A percentile compares a stretch with the other conserved stretches of the same genome.
These are phyloP conservation scores for Angomonas desouzai DNA, from an alignment of 208 protist genomes.

Conservation along the genomic window DNA sequence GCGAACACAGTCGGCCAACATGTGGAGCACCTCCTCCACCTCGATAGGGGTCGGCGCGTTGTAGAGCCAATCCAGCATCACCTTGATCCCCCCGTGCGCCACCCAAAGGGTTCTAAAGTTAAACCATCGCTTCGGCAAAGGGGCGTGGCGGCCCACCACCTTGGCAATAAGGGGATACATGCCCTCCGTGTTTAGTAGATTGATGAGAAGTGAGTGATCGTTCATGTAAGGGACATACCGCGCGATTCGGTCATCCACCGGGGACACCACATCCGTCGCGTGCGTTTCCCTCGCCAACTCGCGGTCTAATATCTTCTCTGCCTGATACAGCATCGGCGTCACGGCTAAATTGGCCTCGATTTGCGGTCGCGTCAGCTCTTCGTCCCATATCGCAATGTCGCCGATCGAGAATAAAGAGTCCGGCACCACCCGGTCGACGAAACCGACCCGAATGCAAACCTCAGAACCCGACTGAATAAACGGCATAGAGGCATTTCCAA, in stretches of 20 bases:
- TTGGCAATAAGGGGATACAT: slow-evolving; percentile 51
- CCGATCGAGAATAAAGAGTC: slow-evolving; percentile 64
- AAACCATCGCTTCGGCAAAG: slow-evolving; percentile 63
- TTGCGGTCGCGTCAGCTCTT: slow-evolving; percentile 57
- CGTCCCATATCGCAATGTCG: slow-evolving; percentile 61
- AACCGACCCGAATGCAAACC: slow-evolving; percentile 58
- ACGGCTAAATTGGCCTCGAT: slow-evolving; percentile 60
- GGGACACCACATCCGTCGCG: slow-evolving; percentile 12
- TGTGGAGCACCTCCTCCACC: slow-evolving; percentile 38
- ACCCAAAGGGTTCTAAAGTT: slow-evolving; percentile 70
- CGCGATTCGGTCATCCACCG: slow-evolving; percentile 53
- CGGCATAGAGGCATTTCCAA: slow-evolving; percentile 41
- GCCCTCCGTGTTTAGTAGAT: slow-evolving; percentile 29
- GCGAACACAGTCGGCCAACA: slow-evolving; percentile 43
- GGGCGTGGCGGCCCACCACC: slow-evolving; percentile 56
- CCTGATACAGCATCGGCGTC: slow-evolving; percentile 11
- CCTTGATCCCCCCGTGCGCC: slow-evolving; percentile 46
- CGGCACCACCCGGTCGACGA: slow-evolving; percentile 29
- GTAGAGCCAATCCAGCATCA: slow-evolving; percentile 72
- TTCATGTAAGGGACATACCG: slow-evolving; percentile 70
- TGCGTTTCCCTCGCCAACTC: slow-evolving; percentile 47
- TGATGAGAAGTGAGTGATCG: slow-evolving; percentile 44
- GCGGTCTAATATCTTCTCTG: slow-evolving; percentile 39
- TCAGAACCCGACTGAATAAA: slow-evolving; percentile 46
- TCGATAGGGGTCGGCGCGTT: slow-evolving; percentile 33